Conservation (phyloP, 2,329 filamentous ascomycete species). For the Xylariales sp. region DNA sequence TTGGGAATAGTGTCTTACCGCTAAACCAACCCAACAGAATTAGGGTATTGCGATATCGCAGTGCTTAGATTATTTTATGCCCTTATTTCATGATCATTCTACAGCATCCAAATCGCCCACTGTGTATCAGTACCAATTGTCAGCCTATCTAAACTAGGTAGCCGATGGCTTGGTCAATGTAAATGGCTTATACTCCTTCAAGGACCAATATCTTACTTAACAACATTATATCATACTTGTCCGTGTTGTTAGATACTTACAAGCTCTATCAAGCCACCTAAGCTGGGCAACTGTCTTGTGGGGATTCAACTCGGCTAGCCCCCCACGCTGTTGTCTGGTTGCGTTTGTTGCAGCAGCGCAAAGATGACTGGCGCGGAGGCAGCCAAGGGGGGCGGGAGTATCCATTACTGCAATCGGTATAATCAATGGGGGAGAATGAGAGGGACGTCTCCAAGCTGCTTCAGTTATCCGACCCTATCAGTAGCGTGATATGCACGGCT, state of each 20-base stretch:
- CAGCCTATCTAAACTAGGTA: no score
- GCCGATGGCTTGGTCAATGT: no score
- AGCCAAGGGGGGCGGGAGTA: slow-evolving; percentile 25
- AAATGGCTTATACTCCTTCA: no score
- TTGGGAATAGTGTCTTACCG: slow-evolving; percentile 26
- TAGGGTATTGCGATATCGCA: no score
- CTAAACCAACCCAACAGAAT: slow-evolving; percentile 14
- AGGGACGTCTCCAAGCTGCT: slow-evolving; percentile 6
- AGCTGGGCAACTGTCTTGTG: not conserved
- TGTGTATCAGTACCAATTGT: no score
- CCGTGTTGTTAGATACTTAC: no score
- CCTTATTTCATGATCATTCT: no score
- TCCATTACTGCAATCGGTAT: slow-evolving; percentile 19
- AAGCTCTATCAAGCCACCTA: no score
- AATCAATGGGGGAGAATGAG: slow-evolving; percentile 3
- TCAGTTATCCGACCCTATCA: slow-evolving; percentile 30
- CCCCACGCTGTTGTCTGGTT: slow-evolving; percentile 14
- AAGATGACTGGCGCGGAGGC: slow-evolving; percentile 23
- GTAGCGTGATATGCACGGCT: slow-evolving; percentile 18
- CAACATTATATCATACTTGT: no score
- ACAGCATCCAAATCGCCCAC: no score
- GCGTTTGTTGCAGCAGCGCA: slow-evolving; percentile 17
- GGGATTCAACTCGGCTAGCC: not conserved
- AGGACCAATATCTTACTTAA: no score
- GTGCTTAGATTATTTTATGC: no score